These are phyloP conservation scores for Pythium pyrilobum DNA, from an alignment of 352 stramenopile genomes.

Conservation along the genomic window DNA sequence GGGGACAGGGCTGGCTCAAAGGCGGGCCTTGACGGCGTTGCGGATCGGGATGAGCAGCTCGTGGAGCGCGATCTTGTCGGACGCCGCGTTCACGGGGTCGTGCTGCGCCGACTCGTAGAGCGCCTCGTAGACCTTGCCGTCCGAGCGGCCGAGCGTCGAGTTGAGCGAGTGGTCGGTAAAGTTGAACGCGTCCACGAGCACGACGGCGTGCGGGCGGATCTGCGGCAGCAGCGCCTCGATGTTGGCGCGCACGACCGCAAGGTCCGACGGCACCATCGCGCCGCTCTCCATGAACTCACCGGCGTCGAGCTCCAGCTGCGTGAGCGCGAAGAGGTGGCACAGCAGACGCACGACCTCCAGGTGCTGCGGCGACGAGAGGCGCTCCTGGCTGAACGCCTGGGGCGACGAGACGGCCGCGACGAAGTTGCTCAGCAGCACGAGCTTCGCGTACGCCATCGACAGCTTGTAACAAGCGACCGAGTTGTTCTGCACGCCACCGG, in stretches of 20 bases:
- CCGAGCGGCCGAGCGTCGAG: conserved; percentile 65
- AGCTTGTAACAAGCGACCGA: conserved; percentile 59
- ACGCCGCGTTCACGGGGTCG: conserved; percentile 54
- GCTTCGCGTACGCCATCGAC: conserved; percentile 49
- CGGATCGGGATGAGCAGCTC: conserved; percentile 62
- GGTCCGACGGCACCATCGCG: conserved; percentile 36
- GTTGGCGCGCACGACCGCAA: conserved; percentile 40
- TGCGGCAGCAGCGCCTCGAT: conserved; percentile 46
- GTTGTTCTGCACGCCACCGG: conserved; percentile 48
- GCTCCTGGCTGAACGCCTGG: conserved; percentile 23
- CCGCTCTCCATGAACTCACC: conserved; percentile 64
- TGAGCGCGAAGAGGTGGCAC: conserved; percentile 70
- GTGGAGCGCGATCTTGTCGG: conserved; percentile 55
- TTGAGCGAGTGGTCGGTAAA: conserved; percentile 72
- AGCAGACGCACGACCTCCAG: conserved; percentile 47
- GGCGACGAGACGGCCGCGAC: conserved; percentile 25
- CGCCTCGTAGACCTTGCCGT: conserved; percentile 72
- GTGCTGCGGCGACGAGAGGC: conserved; percentile 18
- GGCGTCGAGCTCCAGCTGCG: conserved; percentile 52
- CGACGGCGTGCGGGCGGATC: conserved; percentile 63
- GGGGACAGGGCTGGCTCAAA: too few species aligned
- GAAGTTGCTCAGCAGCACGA: conserved; percentile 50
- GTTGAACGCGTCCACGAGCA: conserved; percentile 74
- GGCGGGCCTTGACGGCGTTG: conserved; percentile 18
- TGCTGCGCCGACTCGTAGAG: conserved; percentile 54